phyloP scores from a whole-genome alignment of 2,329 filamentous ascomycete genomes.

The Trichophyton mentagrophytes region DNA sequence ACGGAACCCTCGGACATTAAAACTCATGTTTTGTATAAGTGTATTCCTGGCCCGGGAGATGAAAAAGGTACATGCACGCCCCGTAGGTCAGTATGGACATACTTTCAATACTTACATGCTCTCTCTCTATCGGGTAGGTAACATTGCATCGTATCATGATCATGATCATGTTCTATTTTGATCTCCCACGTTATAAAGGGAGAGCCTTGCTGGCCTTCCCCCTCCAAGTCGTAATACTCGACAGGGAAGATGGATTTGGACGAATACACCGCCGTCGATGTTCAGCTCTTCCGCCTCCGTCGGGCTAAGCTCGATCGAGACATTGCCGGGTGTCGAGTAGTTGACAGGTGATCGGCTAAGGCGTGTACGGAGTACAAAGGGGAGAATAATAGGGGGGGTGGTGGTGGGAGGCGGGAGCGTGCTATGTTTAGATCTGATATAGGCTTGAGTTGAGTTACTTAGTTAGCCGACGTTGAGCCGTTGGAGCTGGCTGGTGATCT shows the following conservation, averaged over 20 bases:
- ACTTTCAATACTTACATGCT: too few relatives aligned
- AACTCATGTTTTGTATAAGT: not conserved
- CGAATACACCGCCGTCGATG: not conserved
- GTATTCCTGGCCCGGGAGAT: too few relatives aligned
- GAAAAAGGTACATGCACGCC: too few relatives aligned
- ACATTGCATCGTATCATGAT: slow-evolving; percentile 1
- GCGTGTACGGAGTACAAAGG: not conserved
- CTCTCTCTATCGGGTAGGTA: not conserved
- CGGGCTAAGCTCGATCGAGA: not conserved
- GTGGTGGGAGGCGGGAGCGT: not conserved
- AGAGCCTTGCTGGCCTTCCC: not conserved
- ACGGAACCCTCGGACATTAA: not conserved
- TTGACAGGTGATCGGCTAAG: not conserved
- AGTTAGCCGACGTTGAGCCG: not conserved
- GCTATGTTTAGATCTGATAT: not conserved
- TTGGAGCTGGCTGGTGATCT: not conserved
- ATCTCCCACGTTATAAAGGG: not conserved
- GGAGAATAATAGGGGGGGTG: not conserved
- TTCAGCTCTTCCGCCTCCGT: not conserved
- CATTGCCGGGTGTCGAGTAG: not conserved
- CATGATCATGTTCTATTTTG: slow-evolving; percentile 1
- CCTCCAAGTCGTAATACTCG: not conserved
- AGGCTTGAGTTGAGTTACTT: not conserved
- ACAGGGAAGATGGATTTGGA: not conserved
- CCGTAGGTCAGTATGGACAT: not conserved